Evolutionary conservation across 129 eudicot genomes (phyloP).

Genomic region (Lactuca saligna): DNA sequence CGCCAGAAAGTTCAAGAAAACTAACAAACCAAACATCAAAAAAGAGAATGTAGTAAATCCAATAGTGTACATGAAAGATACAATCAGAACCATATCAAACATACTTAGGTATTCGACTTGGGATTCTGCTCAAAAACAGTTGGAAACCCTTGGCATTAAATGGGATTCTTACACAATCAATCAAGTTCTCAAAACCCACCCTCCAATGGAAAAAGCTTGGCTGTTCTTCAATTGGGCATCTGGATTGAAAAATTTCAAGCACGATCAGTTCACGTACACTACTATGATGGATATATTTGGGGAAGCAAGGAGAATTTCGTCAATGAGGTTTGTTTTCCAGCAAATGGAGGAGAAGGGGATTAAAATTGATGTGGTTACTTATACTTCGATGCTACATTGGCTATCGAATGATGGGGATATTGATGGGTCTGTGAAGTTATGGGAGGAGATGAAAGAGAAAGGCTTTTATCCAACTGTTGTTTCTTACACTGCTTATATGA

Average conservation of each 20-base stretch:
- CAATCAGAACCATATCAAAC: slow-evolving; percentile 53
- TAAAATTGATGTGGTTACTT: slow-evolving; percentile 75
- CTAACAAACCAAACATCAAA: slow-evolving; percentile 27
- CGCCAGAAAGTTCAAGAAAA: slow-evolving; percentile 30
- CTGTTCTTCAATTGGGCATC: slow-evolving; percentile 85
- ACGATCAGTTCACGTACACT: slow-evolving; percentile 85
- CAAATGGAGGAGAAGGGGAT: slow-evolving; percentile 83
- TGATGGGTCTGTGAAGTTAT: slow-evolving; percentile 61
- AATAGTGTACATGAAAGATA: slow-evolving; percentile 56
- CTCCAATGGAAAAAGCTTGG: slow-evolving; percentile 93
- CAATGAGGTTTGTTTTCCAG: slow-evolving; percentile 72
- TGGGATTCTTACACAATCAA: slow-evolving; percentile 90
- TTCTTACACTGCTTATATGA: slow-evolving; percentile 87
- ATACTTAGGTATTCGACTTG: slow-evolving; percentile 61
- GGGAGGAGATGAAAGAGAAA: slow-evolving; percentile 74
- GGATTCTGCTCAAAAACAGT: slow-evolving; percentile 76
- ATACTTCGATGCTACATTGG: slow-evolving; percentile 86
- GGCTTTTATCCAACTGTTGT: slow-evolving; percentile 73
- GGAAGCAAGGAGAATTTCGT: slow-evolving; percentile 76
- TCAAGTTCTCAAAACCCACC: slow-evolving; percentile 91
- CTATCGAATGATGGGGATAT: slow-evolving; percentile 80
- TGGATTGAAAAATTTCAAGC: slow-evolving; percentile 55
- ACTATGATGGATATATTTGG: slow-evolving; percentile 97
- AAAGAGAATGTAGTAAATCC: slow-evolving; percentile 38
- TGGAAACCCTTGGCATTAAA: slow-evolving; percentile 44